Percentiles rank a stretch among this genome's conserved stretches.
phyloP scores from a whole-genome alignment of 352 stramenopile genomes.

The Pythium sp. region DNA sequence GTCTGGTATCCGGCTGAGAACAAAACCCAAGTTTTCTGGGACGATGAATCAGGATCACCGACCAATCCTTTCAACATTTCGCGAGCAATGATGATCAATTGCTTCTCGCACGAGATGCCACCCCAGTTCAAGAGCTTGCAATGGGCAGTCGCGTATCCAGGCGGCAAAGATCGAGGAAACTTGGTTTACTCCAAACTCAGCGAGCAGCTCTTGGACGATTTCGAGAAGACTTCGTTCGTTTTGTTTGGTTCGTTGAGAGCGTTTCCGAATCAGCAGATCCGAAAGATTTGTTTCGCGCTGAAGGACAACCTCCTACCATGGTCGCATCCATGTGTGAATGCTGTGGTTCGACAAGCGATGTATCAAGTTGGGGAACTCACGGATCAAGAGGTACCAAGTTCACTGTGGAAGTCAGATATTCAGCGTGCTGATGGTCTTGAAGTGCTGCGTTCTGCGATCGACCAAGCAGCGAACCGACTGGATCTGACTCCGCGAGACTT shows the following conservation, averaged over 20 bases:
- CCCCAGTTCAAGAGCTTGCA: conserved; percentile 20
- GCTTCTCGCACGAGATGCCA: conserved; percentile 36
- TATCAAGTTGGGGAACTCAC: conserved; percentile 47
- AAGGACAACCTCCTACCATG: conserved; percentile 41
- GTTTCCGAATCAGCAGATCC: conserved; percentile 46
- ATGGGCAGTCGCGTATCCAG: conserved; percentile 46
- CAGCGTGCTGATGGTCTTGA: conserved; percentile 3
- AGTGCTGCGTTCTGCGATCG: conserved; percentile 21
- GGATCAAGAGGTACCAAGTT: conserved; percentile 20
- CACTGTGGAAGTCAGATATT: conserved; percentile 46
- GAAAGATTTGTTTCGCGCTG: conserved; percentile 41
- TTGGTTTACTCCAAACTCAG: conserved; percentile 36
- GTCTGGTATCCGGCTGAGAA: conserved; percentile 33
- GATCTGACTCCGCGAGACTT: conserved; percentile 9
- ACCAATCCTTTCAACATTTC: conserved; percentile 42
- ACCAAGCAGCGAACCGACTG: conserved; percentile 9
- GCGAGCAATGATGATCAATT: conserved; percentile 18
- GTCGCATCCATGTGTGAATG: conserved; percentile 31
- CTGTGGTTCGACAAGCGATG: conserved; percentile 41
- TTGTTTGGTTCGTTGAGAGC: conserved; percentile 38
- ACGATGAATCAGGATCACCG: conserved; percentile 10
- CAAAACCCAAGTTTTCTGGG: conserved; percentile 31
- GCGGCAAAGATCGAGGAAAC: conserved; percentile 38
- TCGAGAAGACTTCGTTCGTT: conserved; percentile 30
- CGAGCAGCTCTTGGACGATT: conserved; percentile 16